phyloP scores from a whole-genome alignment of 257 asterid genomes.

The Solanum sejunctum region DNA sequence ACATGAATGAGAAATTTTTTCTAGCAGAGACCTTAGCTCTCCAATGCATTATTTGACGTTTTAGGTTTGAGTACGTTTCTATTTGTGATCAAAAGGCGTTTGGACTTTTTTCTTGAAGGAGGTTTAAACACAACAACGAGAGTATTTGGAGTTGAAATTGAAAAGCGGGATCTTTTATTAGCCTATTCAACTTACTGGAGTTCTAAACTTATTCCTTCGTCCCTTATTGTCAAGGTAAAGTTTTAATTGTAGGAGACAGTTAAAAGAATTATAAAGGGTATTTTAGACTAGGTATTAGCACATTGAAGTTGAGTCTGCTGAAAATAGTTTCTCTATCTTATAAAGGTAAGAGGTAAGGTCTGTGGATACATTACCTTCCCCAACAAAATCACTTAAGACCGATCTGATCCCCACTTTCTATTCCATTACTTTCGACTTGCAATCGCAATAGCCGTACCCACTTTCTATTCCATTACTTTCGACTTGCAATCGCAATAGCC shows the following conservation, averaged over 20 bases:
- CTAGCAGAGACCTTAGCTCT: background rate
- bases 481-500: no score
- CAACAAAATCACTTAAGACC: no score
- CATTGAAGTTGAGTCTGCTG: background rate
- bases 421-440: no score
- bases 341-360: background rate
- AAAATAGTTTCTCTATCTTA: background rate
- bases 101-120: background rate
- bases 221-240: background rate
- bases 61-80: background rate
- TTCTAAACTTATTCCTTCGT: no score
- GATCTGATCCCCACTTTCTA: no score
- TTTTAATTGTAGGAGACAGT: background rate
- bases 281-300: background rate
- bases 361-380: accelerated
- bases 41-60: background rate
- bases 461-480: no score
- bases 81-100: background rate
- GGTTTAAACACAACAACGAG: background rate
- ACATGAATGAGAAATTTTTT: background rate
- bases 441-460: no score
- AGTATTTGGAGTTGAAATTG: background rate
- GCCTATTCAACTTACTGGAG: background rate
- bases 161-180: background rate
- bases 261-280: background rate